Conservation (phyloP, 2,329 filamentous ascomycete species). For the Talaromyces funiculosus region DNA sequence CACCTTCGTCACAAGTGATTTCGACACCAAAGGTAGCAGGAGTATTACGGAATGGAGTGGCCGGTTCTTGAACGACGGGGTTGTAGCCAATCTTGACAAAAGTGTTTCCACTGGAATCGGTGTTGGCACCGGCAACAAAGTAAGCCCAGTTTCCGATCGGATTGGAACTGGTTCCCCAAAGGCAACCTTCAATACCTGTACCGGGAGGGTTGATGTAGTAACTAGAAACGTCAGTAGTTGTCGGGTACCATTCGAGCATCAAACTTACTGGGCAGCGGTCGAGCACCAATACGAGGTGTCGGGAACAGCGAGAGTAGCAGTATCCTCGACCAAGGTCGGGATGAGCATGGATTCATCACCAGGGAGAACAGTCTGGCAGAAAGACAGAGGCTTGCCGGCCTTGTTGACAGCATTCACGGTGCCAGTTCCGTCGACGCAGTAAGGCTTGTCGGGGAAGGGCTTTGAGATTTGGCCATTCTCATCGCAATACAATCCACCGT, state of each 20-base stretch:
- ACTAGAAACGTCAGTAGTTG: conserved; percentile 35
- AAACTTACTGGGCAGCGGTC: conserved; percentile 67
- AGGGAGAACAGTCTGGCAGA: conserved; percentile 13
- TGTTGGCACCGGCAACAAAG: conserved; percentile 72
- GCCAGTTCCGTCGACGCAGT: conserved; percentile 66
- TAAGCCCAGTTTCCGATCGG: conserved; percentile 71
- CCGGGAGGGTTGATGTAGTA: conserved; percentile 77
- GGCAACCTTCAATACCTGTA: conserved; percentile 54
- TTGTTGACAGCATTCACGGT: conserved; percentile 62
- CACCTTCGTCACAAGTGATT: conserved; percentile 59
- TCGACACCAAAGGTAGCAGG: conserved; percentile 63
- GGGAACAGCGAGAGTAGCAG: conserved; percentile 63
- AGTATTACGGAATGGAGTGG: conserved; percentile 49
- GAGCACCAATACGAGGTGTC: conserved; percentile 63
- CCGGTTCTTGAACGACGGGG: conserved; percentile 59
- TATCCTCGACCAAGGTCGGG: conserved; percentile 57
- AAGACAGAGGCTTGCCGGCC: conserved; percentile 36
- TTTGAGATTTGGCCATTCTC: conserved; percentile 60
- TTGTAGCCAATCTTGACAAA: conserved; percentile 75
- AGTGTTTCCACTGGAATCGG: conserved; percentile 57
- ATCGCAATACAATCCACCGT: conserved; percentile 70
- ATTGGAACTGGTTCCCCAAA: conserved; percentile 62
- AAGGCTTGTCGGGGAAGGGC: conserved; percentile 61
- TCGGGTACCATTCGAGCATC: not conserved
- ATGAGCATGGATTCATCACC: conserved; percentile 14